These are phyloP conservation scores for Quercus glauca DNA, from an alignment of 306 rosid genomes.

Conservation along the genomic window DNA sequence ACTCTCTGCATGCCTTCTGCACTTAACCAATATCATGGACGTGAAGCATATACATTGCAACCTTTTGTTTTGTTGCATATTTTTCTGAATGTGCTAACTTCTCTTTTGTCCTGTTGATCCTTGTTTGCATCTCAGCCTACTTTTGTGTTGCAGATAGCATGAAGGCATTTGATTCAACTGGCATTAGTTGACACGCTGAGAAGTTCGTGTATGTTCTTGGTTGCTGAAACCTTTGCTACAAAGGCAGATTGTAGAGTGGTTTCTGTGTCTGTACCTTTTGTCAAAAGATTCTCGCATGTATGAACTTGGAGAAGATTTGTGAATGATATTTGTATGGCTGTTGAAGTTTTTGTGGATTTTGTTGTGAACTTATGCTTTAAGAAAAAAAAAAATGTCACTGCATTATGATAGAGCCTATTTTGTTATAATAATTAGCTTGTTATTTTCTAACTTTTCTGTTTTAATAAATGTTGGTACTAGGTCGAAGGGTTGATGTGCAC, in stretches of 20 bases:
- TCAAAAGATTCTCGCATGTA: constrained; percentile 35
- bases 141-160: not conserved
- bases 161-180: constrained; percentile 20
- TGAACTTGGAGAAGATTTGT: constrained; percentile 32
- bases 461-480: not conserved
- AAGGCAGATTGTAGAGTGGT: constrained; percentile 27
- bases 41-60: not conserved
- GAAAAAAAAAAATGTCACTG: constrained; percentile 20
- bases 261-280: constrained; percentile 28
- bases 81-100: not conserved
- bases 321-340: constrained; percentile 44
- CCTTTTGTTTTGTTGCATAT: not conserved
- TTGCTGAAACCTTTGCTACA: constrained; percentile 12
- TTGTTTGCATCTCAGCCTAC: not conserved
- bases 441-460: not conserved
- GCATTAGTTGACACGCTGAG: constrained; percentile 28
- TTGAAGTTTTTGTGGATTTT: constrained; percentile 22
- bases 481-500: no score
- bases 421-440: constrained; percentile 24
- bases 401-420: constrained; percentile 28
- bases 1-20: not conserved
- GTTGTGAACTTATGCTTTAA: constrained; percentile 18
- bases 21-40: not conserved
- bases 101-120: not conserved
- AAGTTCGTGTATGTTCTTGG: not conserved